phyloP scores from a whole-genome alignment of 768 basidiomycete genomes.

The Xerocomellus chrysenteron region DNA sequence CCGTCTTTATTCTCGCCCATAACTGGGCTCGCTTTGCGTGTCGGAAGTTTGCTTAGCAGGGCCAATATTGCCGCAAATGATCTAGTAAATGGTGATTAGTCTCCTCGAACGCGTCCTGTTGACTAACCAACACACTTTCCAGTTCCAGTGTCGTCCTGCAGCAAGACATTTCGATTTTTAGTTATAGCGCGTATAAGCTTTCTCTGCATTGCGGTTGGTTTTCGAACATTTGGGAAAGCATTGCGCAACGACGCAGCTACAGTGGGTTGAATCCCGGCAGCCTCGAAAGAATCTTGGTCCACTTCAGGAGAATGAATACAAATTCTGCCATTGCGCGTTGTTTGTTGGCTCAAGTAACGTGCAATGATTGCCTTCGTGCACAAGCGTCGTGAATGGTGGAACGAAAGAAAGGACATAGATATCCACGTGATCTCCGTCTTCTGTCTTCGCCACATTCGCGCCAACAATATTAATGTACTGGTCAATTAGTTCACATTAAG shows the following conservation, averaged over 20 bases:
- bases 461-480: not conserved
- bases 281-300: slow-evolving; percentile 40
- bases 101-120: not conserved
- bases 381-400: slow-evolving; percentile 15
- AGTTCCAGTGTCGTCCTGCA: slow-evolving; percentile 72
- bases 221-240: slow-evolving; percentile 61
- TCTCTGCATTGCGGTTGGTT: slow-evolving; percentile 59
- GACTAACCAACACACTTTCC: slow-evolving; percentile 60
- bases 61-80: slow-evolving; percentile 72
- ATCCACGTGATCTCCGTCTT: slow-evolving; percentile 12
- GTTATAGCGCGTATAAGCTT: slow-evolving; percentile 63
- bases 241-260: slow-evolving; percentile 49
- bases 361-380: slow-evolving; percentile 19
- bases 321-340: slow-evolving; percentile 1
- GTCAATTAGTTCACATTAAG: slow-evolving; percentile 9
- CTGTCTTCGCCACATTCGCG: too few relatives aligned
- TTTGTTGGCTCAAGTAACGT: slow-evolving; percentile 30
- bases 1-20: slow-evolving; percentile 17
- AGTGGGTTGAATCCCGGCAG: slow-evolving; percentile 50
- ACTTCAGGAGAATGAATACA: not conserved
- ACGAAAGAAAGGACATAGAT: slow-evolving; percentile 27
- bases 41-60: slow-evolving; percentile 55
- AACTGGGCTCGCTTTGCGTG: slow-evolving; percentile 18
- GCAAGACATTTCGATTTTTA: slow-evolving; percentile 54
- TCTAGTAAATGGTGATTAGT: slow-evolving; percentile 36